Evolutionary conservation across 768 basidiomycete genomes (phyloP), one percentile per base, ranked within the genome.

Genomic region (Favolaschia claudopus): DNA sequence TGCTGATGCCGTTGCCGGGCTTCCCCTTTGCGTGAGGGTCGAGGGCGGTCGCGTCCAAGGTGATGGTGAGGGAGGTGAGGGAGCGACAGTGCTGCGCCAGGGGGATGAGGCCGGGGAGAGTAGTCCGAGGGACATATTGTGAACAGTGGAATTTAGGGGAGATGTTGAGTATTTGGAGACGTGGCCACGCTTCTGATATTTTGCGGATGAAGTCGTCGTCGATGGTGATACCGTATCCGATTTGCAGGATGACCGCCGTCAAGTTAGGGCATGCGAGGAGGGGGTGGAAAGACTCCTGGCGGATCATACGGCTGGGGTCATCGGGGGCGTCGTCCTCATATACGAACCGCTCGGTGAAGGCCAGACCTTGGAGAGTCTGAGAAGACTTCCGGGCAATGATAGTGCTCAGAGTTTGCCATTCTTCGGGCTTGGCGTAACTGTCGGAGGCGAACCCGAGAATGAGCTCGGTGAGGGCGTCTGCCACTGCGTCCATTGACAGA

Each of bases 1-100:
- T 58, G 31, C 25, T 19, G 36, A 58, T 27, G 8, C 57, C 49
- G 19, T 37, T 36, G 5, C 57, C 57, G 27, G 48, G 57, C 15
- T 58, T 58, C 17, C 45, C 36, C 20, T 22, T 39, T 2, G 34
- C 1, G 22, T 38, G 7, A 5, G 49, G 34, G 15, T 58, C 49
- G 27, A 25, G 28, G 19, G 20, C 54, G 29, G 38, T 27, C 3
- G 36, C 54, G 36, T 55, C 20, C n/a, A 52, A 7, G 22, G 40
- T 29, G 3, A 52, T 14, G 4, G 49, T 33, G 5, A 51, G 20
- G n/a, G 34, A 38, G 10, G 27, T 29, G n/a, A 51, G 34, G 20
- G 7, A 3, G 9, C 19, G 49, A 36, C 48, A 58, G 22, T 51
- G 34, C 28, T 58, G 48, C 12, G 54, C 54, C 19, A 55, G 19